These are phyloP conservation scores for Fragilaria crotonensis DNA, from an alignment of 108 stramenopile genomes.

Conservation along the genomic window DNA sequence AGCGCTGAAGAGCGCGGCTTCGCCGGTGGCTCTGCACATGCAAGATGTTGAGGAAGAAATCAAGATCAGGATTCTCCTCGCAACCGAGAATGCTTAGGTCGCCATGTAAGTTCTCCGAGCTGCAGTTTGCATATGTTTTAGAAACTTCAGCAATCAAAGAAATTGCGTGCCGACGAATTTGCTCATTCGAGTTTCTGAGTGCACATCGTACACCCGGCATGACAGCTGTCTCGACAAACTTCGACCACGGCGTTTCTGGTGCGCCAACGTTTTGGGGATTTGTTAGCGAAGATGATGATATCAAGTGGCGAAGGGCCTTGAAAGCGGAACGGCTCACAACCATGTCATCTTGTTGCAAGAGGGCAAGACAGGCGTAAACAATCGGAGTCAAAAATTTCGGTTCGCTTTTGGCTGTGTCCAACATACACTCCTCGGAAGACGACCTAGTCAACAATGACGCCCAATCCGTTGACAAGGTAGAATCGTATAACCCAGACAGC, in stretches of 20 bases:
- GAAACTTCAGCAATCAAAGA: slow-evolving; percentile 59
- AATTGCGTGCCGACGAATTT: slow-evolving; percentile 50
- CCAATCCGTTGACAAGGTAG: background rate
- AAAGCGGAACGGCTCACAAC: slow-evolving; percentile 64
- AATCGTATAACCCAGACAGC: slow-evolving; percentile 43
- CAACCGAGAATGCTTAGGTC: slow-evolving; percentile 55
- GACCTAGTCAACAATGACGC: background rate
- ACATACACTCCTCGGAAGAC: background rate
- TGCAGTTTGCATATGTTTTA: slow-evolving; percentile 16
- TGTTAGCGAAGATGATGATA: background rate
- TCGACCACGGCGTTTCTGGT: slow-evolving; percentile 25
- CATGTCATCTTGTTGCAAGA: slow-evolving; percentile 62
- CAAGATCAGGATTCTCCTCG: slow-evolving; percentile 82
- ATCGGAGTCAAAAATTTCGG: slow-evolving; percentile 51
- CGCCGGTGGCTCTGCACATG: slow-evolving; percentile 96
- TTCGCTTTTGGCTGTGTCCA: slow-evolving; percentile 8
- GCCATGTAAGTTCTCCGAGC: slow-evolving; percentile 61
- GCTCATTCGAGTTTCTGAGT: slow-evolving; percentile 28
- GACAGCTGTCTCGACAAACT: slow-evolving; percentile 56
- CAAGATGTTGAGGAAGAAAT: slow-evolving; percentile 90
- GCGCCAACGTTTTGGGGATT: background rate
- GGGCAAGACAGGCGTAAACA: slow-evolving; percentile 60
- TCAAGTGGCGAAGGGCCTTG: slow-evolving; percentile 21
- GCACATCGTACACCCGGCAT: slow-evolving; percentile 55
- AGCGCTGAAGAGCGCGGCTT: slow-evolving; percentile 63